Evolutionary conservation across 2,329 filamentous ascomycete genomes (phyloP), one percentile per base, ranked within the genome.

Genomic region (Pseudocercospora fijiensis): DNA sequence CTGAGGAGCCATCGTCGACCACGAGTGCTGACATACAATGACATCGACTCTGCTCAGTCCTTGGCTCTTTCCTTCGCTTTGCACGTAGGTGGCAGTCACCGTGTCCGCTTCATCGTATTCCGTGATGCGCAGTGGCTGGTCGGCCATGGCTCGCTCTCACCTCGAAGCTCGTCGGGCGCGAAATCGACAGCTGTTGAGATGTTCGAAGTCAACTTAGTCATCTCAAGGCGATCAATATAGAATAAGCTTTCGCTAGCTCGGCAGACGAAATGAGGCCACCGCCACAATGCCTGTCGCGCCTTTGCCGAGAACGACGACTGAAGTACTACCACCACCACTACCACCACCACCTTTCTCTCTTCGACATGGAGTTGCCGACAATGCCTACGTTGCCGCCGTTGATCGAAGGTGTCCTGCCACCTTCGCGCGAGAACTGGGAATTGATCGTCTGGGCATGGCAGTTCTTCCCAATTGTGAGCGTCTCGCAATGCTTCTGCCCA

Each of bases 61-160:
- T 28, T 67, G 61, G 16, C 66, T 53, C 71, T 67, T 3, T 59
- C 65, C 51, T 11, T 41, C 26, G 22, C 80, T 79, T 59, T 80
- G 78, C 60, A 85, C 71, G 66, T 85, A 86, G 0, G 81, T 83
- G 5, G 79, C 77, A 2, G 76, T 78, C 11, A 81, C 72, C 63
- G 78, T 78, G 24, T 83, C 83, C 20, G 82, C 80, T 62, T 85
- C 82, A 70, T 86, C 82, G 49, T 70, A 75, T 71, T 83, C 80
- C 26, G 61, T 68, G 52, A 77, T 69, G 28, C 72, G 56, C n/a
- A 65, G 57, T 26, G 63, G 52, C 20, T 57, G 52, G 9, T 51
- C 33, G 37, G 58, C 63, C 66, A 69, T 68, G 10, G 37, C 62
- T 53, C 18, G 37, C 10, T 62, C 53, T 28, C 51, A 55, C 56